phyloP scores from a whole-genome alignment of 257 asterid genomes.

The Solanum appendiculatum region DNA sequence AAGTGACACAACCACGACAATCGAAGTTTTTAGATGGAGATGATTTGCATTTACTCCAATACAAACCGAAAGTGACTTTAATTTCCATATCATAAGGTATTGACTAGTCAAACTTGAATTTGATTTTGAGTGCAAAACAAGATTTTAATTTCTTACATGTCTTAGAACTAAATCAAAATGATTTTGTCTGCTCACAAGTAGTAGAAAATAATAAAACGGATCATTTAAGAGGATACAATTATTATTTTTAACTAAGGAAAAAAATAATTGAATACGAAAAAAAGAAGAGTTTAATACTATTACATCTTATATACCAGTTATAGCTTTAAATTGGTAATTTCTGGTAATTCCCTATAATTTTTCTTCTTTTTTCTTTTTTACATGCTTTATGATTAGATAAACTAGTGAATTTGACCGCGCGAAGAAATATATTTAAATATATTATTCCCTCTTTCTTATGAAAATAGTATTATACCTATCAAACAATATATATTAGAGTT shows the following conservation, averaged over 20 bases:
- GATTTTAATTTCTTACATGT: background rate
- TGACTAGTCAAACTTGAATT: background rate
- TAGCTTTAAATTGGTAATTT: background rate
- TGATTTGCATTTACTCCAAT: background rate
- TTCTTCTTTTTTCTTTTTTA: background rate
- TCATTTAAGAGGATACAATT: background rate
- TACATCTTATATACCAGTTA: background rate
- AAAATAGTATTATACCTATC: too few species aligned
- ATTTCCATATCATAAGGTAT: background rate
- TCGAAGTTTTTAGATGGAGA: background rate
- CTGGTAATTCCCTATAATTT: background rate
- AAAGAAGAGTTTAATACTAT: background rate
- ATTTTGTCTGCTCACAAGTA: background rate
- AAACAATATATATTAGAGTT: background rate
- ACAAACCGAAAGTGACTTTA: background rate
- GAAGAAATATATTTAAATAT: too few species aligned
- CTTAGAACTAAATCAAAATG: background rate
- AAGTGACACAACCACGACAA: background rate
- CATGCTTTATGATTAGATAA: too few species aligned
- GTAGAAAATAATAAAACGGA: too few species aligned
- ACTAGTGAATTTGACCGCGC: background rate
- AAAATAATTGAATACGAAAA: background rate
- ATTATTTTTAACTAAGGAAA: background rate
- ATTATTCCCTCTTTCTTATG: too few species aligned
- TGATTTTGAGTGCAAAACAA: background rate